Conservation (phyloP, 768 basidiomycete genomes). For the Russula brevipes region DNA sequence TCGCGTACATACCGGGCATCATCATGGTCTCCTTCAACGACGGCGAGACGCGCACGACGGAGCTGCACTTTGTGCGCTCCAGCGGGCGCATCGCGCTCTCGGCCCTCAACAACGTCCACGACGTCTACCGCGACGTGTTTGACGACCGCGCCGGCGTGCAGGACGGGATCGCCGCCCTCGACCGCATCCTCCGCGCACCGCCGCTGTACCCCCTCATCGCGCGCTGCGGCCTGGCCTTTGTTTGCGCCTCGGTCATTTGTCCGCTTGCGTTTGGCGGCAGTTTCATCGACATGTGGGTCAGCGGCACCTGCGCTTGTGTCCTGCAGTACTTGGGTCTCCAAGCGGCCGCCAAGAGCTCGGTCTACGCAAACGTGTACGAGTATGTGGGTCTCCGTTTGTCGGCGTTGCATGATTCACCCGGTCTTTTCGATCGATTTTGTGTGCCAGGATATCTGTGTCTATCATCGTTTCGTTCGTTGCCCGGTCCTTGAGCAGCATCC, state of each 20-base stretch:
- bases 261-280: constrained; percentile 79
- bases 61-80: constrained; percentile 84
- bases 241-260: constrained; percentile 76
- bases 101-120: constrained; percentile 74
- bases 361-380: constrained; percentile 97
- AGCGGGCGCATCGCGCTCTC: constrained; percentile 77
- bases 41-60: constrained; percentile 60
- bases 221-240: constrained; percentile 70
- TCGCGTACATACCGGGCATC: constrained; percentile 77
- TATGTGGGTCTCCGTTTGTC: constrained; percentile 36
- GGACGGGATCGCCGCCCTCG: constrained; percentile 66
- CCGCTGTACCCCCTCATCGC: constrained; percentile 63
- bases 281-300: constrained; percentile 77
- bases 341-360: constrained; percentile 77
- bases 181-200: constrained; percentile 53
- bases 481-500: constrained; percentile 70
- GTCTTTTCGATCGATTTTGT: background rate
- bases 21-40: constrained; percentile 81
- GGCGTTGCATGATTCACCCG: background rate
- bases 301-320: constrained; percentile 60
- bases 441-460: constrained; percentile 68
- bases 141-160: constrained; percentile 75
- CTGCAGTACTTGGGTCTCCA: constrained; percentile 78
- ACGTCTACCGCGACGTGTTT: constrained; percentile 79
- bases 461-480: constrained; percentile 83